phyloP scores from a whole-genome alignment of 2,329 filamentous ascomycete genomes.

The Arthrobotrys sphaeroides region DNA sequence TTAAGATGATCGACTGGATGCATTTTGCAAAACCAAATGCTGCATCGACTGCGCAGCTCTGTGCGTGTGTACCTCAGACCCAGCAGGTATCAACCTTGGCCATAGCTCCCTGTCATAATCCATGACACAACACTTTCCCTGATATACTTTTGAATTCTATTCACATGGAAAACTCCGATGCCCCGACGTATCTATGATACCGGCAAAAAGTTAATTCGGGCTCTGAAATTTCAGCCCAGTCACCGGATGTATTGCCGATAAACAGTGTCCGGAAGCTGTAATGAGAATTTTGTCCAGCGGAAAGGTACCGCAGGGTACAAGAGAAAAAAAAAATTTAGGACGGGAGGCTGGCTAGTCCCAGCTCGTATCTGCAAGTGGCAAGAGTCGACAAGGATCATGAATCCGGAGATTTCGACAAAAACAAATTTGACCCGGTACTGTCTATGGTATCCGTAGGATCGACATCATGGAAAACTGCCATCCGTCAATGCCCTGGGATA shows the following conservation, averaged over 20 bases:
- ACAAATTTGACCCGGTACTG: neutral
- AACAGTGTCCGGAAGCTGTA: neutral
- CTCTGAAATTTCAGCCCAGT: slow-evolving; percentile 7
- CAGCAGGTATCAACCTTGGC: slow-evolving; percentile 25
- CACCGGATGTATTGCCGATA: neutral
- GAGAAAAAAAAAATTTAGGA: neutral
- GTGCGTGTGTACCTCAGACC: neutral
- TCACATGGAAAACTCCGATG: slow-evolving; percentile 11
- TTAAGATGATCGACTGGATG: slow-evolving; percentile 19
- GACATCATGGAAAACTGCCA: slow-evolving; percentile 22
- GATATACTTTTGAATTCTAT: neutral
- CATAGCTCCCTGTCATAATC: neutral
- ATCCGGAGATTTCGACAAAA: neutral
- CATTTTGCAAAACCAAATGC: neutral
- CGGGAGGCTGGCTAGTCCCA: neutral
- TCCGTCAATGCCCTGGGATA: neutral
- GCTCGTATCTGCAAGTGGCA: neutral
- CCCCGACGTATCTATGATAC: slow-evolving; percentile 1
- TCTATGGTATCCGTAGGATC: slow-evolving; percentile 2
- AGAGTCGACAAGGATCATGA: slow-evolving; percentile 6
- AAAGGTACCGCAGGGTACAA: slow-evolving; percentile 6
- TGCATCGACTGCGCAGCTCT: neutral
- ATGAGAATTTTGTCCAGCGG: slow-evolving; percentile 5
- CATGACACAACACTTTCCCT: slow-evolving; percentile 1
- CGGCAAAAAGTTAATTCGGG: slow-evolving; percentile 14